Evolutionary conservation across 106 monocot genomes (phyloP).

Genomic region (Narthecium ossifragum): DNA sequence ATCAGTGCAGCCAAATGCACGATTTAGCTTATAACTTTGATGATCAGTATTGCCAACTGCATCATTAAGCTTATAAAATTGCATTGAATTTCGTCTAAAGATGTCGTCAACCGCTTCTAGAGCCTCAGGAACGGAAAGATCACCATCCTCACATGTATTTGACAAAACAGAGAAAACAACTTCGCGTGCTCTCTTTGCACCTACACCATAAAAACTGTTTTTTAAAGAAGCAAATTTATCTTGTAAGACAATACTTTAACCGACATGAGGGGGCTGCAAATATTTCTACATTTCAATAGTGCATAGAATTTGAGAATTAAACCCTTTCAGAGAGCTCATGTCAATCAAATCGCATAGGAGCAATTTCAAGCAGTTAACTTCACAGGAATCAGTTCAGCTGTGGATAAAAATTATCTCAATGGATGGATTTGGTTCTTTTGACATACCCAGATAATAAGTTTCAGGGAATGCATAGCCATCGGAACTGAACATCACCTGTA

Average conservation of each 20-base stretch:
- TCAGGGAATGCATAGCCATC: conserved; percentile 99
- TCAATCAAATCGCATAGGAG: too few relatives aligned
- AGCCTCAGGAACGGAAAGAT: conserved; percentile 77
- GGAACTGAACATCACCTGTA: conserved; percentile 95
- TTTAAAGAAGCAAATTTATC: too few relatives aligned
- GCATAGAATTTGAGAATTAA: too few relatives aligned
- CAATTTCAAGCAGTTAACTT: too few relatives aligned
- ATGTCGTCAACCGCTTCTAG: conserved; percentile 69
- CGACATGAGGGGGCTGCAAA: too few relatives aligned
- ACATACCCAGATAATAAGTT: conserved; percentile 82
- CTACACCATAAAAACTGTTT: conserved; percentile 27
- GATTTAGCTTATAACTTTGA: conserved; percentile 28
- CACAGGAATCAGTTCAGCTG: too few relatives aligned
- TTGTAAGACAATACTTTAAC: too few relatives aligned
- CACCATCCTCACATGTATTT: conserved; percentile 81
- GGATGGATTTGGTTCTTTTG: background rate
- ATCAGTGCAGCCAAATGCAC: conserved; percentile 33
- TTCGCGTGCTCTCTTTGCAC: conserved; percentile 78
- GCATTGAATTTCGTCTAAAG: conserved; percentile 64
- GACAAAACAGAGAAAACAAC: conserved; percentile 65
- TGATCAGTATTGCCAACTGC: conserved; percentile 31
- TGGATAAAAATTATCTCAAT: too few relatives aligned
- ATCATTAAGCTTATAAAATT: conserved; percentile 55
- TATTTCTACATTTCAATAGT: too few relatives aligned
- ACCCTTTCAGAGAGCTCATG: too few relatives aligned